Conservation (phyloP, 2,329 filamentous ascomycete genomes). For the Trichoderma cornu-damae region DNA sequence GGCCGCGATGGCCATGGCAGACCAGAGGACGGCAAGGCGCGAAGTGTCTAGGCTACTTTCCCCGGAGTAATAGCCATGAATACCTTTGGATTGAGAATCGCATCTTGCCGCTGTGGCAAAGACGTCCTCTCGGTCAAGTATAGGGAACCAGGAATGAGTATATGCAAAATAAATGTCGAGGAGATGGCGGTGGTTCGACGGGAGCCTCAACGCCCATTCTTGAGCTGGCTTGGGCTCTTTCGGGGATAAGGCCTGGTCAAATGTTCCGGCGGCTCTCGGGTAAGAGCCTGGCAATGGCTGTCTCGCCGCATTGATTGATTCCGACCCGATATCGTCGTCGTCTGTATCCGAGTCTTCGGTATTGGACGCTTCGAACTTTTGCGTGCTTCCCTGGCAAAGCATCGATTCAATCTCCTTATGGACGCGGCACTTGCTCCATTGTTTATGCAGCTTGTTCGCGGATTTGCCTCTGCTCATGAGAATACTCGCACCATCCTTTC, state of each 20-base stretch:
- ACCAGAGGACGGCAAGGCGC: conserved; percentile 8
- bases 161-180: conserved; percentile 12
- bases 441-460: not conserved
- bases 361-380: not conserved
- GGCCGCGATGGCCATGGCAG: conserved; percentile 1
- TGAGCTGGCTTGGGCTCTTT: not conserved
- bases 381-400: not conserved
- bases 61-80: not conserved
- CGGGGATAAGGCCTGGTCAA: not conserved
- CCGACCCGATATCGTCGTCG: not conserved
- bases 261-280: not conserved
- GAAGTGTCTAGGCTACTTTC: not conserved
- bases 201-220: not conserved
- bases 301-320: not conserved
- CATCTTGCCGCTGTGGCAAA: not conserved
- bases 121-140: not conserved
- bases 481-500: not conserved
- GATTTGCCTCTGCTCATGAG: conserved; percentile 3
- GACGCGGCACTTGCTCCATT: conserved; percentile 5
- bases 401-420: conserved; percentile 6
- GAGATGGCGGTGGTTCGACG: not conserved
- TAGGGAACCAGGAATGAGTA: conserved; percentile 12
- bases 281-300: not conserved
- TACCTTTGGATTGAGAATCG: not conserved
- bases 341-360: conserved; percentile 4